Conservation (phyloP, 176 grass and related monocot species). For the Oryza coarctata region DNA sequence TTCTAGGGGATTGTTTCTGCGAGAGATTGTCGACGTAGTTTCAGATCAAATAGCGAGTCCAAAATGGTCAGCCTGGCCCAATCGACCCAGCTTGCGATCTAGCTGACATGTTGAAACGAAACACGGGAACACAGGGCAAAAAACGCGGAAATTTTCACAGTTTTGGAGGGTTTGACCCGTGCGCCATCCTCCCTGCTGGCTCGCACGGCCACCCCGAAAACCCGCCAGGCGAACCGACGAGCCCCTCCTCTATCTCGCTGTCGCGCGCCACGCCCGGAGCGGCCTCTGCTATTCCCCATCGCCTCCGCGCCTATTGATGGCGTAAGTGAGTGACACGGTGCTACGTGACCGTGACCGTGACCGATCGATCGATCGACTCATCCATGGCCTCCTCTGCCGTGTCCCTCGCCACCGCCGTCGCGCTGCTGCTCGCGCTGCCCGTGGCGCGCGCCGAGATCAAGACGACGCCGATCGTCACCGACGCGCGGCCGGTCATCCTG, state of each 20-base stretch:
- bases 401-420: conserved; percentile 17
- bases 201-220: conserved; percentile 49
- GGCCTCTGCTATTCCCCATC: conserved; percentile 4
- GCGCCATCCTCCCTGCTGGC: background rate
- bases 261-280: conserved; percentile 9
- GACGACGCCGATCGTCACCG: conserved; percentile 40
- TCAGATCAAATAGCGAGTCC: too few species aligned
- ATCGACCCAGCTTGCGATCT: too few species aligned
- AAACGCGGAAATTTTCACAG: background rate
- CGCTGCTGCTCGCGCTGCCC: conserved; percentile 2
- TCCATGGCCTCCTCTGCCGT: conserved; percentile 36
- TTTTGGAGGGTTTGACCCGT: conserved; percentile 3
- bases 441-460: conserved; percentile 57
- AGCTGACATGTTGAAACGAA: background rate
- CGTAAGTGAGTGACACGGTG: background rate
- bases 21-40: too few species aligned
- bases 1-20: too few species aligned
- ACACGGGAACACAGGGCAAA: background rate
- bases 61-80: too few species aligned
- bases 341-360: background rate
- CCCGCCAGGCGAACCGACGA: conserved; percentile 36
- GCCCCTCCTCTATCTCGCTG: background rate
- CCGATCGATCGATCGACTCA: background rate
- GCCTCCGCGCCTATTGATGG: background rate
- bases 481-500: conserved; percentile 55